phyloP scores from a whole-genome alignment of 176 grass and related monocot genomes.

The Otatea glauca region DNA sequence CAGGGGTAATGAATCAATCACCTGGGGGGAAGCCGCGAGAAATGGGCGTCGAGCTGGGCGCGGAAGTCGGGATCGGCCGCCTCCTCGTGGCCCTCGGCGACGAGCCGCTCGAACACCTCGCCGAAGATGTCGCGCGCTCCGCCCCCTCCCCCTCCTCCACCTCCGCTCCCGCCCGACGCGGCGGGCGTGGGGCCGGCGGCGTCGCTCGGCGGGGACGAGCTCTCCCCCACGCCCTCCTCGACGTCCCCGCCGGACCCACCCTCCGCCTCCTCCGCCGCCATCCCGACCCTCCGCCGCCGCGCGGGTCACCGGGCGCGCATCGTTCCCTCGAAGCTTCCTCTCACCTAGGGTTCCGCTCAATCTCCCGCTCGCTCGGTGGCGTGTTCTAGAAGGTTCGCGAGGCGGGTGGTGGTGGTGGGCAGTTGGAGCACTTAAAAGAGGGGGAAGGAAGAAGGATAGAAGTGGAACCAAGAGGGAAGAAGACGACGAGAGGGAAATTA shows the following conservation, averaged over 20 bases:
- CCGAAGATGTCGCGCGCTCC: slow-evolving; percentile 46
- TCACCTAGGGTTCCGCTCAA: slow-evolving; percentile 1
- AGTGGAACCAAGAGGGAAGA: slow-evolving; percentile 17
- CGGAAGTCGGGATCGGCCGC: slow-evolving; percentile 67
- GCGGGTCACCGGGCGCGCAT: slow-evolving; percentile 49
- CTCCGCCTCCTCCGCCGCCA: slow-evolving; percentile 36
- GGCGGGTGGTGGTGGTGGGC: not conserved
- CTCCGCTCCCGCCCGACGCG: slow-evolving; percentile 43
- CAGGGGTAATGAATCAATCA: slow-evolving; percentile 30
- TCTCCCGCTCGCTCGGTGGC: slow-evolving; percentile 21
- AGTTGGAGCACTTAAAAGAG: slow-evolving; percentile 11
- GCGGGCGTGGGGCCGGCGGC: slow-evolving; percentile 30
- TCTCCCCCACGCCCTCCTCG: slow-evolving; percentile 95
- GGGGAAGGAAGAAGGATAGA: slow-evolving; percentile 9
- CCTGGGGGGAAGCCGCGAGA: slow-evolving; percentile 73
- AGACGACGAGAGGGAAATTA: slow-evolving; percentile 43
- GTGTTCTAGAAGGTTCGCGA: slow-evolving; percentile 52
- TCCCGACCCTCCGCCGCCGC: not conserved
- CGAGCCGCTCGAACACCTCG: slow-evolving; percentile 67
- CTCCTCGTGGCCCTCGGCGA: slow-evolving; percentile 76
- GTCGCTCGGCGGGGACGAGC: slow-evolving; percentile 70
- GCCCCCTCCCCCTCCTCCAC: slow-evolving; percentile 25
- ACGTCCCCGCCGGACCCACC: slow-evolving; percentile 42
- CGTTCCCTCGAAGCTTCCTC: slow-evolving; percentile 6
- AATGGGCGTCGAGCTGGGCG: slow-evolving; percentile 74